Evolutionary conservation across 306 rosid species (phyloP).

Genomic region (Herpetospermum pedunculosum): DNA sequence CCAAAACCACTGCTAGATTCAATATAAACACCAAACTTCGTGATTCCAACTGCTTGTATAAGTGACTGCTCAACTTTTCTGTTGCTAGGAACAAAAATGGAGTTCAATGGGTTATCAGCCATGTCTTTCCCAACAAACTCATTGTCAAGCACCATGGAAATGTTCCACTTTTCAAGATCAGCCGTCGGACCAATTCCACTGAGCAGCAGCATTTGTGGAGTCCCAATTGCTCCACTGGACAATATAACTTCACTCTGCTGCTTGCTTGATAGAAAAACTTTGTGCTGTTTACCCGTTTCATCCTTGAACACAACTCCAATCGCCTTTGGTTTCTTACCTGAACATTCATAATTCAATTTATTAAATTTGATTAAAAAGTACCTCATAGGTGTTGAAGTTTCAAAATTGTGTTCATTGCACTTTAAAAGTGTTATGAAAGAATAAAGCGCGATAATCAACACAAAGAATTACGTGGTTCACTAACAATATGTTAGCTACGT

Average conservation of each 20-base stretch:
- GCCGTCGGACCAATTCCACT: conserved; percentile 88
- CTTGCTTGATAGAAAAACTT: conserved; percentile 42
- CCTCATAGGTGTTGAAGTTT: not conserved
- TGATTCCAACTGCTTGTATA: conserved; percentile 83
- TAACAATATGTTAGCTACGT: too few species aligned
- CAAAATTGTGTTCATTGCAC: not conserved
- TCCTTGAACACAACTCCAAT: conserved; percentile 76
- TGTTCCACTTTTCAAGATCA: conserved; percentile 57
- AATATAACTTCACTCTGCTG: conserved; percentile 55
- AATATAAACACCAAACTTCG: conserved; percentile 72
- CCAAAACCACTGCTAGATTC: conserved; percentile 92
- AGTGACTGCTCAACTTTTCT: conserved; percentile 51
- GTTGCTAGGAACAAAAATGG: conserved; percentile 62
- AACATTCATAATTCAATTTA: not conserved
- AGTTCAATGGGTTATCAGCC: conserved; percentile 95
- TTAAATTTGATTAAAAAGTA: not conserved
- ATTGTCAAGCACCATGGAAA: conserved; percentile 50
- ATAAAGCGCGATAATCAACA: too few species aligned
- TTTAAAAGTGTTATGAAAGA: too few species aligned
- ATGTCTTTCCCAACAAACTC: conserved; percentile 76
- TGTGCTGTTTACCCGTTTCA: conserved; percentile 61
- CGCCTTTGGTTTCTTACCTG: conserved; percentile 59
- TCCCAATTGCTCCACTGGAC: conserved; percentile 80
- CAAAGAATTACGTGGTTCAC: too few species aligned
- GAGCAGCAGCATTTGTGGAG: conserved; percentile 78